These are phyloP conservation scores for Saturnispora sanitii DNA, from an alignment of 805 yeast species.

Conservation along the genomic window DNA sequence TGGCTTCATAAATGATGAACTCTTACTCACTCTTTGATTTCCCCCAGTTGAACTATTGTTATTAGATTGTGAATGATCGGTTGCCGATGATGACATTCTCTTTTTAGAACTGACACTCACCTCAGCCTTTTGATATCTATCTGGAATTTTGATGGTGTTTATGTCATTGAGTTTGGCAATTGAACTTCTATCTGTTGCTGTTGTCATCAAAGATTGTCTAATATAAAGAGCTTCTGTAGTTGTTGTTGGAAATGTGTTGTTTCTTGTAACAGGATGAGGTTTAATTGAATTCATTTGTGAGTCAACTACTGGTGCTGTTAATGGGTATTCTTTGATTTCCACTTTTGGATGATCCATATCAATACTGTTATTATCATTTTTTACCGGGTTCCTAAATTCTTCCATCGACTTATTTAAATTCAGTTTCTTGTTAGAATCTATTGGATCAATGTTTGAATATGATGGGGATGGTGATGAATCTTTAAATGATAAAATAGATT, in stretches of 20 bases:
- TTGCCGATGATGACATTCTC: slow-evolving; percentile 1
- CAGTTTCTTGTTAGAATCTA: neutral
- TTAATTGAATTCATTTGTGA: neutral
- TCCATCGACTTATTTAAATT: neutral
- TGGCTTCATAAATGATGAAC: slow-evolving; percentile 19
- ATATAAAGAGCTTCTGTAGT: neutral
- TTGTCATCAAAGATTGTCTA: slow-evolving; percentile 5
- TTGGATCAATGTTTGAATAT: neutral
- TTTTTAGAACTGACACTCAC: neutral
- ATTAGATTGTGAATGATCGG: neutral
- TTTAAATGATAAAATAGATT: too few species aligned
- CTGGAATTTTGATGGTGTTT: slow-evolving; percentile 23
- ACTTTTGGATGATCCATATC: neutral
- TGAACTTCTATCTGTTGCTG: slow-evolving; percentile 18
- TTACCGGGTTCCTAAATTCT: too few species aligned
- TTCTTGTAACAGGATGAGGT: neutral
- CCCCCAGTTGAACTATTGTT: slow-evolving; percentile 1
- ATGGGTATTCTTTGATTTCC: neutral
- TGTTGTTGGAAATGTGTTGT: slow-evolving; percentile 3
- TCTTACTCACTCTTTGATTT: slow-evolving; percentile 16
- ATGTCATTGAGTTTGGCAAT: slow-evolving; percentile 16
- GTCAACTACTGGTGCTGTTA: neutral
- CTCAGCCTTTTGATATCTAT: slow-evolving; percentile 20
- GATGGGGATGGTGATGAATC: neutral
- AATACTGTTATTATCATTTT: neutral